These are phyloP conservation scores for Sordaria brevicollis DNA, from an alignment of 495 filamentous ascomycete species.

Conservation along the genomic window DNA sequence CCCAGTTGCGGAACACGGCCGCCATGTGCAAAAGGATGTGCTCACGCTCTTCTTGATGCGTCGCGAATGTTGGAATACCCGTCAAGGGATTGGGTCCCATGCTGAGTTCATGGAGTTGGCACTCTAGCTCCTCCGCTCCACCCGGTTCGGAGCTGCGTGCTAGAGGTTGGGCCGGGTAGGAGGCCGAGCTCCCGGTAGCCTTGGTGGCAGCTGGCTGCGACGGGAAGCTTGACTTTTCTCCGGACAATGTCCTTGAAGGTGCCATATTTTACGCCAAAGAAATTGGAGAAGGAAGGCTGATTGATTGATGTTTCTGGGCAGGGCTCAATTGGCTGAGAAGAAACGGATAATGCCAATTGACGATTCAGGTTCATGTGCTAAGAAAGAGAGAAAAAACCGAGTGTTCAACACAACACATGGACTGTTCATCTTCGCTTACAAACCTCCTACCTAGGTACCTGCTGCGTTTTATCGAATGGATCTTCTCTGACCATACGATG, in stretches of 20 bases:
- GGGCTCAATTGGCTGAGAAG: neutral
- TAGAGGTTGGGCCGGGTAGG: neutral
- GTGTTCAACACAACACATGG: neutral
- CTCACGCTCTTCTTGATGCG: slow-evolving; percentile 28
- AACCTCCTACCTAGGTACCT: neutral
- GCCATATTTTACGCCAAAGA: neutral
- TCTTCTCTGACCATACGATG: neutral
- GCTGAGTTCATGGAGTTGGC: neutral
- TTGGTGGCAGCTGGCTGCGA: neutral
- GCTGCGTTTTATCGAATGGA: too few relatives aligned
- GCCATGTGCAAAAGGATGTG: slow-evolving; percentile 49
- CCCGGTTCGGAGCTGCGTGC: neutral
- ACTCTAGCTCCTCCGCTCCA: neutral
- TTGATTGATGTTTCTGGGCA: neutral
- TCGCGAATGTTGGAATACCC: slow-evolving; percentile 38
- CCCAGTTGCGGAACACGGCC: slow-evolving; percentile 48
- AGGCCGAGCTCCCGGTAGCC: neutral
- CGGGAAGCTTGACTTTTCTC: neutral
- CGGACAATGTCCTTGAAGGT: neutral
- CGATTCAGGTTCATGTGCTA: neutral
- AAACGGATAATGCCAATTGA: neutral
- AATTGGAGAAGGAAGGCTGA: neutral
- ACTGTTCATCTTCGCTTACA: neutral
- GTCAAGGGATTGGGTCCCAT: neutral
- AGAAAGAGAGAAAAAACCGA: neutral